These are phyloP conservation scores for Salvia sclarea DNA, from an alignment of 305 asterid genomes.

Conservation along the genomic window DNA sequence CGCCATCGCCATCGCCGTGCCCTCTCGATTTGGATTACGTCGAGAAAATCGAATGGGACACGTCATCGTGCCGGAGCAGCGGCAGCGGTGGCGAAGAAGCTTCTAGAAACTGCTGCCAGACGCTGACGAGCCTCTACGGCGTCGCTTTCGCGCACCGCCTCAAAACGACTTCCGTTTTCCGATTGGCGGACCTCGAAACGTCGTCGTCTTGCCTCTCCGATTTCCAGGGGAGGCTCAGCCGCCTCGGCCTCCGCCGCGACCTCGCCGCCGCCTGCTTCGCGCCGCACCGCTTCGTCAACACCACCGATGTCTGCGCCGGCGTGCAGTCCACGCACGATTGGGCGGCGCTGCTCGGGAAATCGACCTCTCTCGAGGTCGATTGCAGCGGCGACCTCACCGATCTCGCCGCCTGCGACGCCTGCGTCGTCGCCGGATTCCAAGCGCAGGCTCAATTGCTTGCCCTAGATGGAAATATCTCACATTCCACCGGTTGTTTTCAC, in stretches of 20 bases:
- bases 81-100: background rate
- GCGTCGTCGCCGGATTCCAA: conserved; percentile 54
- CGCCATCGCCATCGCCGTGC: conserved; percentile 42
- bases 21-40: conserved; percentile 53
- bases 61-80: conserved; percentile 54
- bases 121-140: conserved; percentile 59
- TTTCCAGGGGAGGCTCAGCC: conserved; percentile 46
- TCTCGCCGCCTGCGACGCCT: conserved; percentile 50
- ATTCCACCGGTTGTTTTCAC: conserved; percentile 51
- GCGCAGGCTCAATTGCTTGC: conserved; percentile 47
- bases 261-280: conserved; percentile 47
- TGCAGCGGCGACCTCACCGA: conserved; percentile 44
- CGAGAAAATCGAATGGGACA: conserved; percentile 49
- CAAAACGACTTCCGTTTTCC: conserved; percentile 44
- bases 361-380: conserved; percentile 41
- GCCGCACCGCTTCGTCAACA: conserved; percentile 47
- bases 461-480: conserved; percentile 45
- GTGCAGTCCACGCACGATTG: conserved; percentile 51
- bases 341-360: conserved; percentile 36
- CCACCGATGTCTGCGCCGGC: conserved; percentile 48
- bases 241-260: conserved; percentile 37
- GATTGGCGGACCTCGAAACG: conserved; percentile 44
- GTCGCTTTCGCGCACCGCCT: conserved; percentile 54
- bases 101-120: conserved; percentile 51
- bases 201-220: conserved; percentile 52